Percentiles rank a stretch among this genome's conserved stretches.
These are phyloP conservation scores for Begonia masoniana DNA, from an alignment of 306 rosid genomes.

Conservation along the genomic window DNA sequence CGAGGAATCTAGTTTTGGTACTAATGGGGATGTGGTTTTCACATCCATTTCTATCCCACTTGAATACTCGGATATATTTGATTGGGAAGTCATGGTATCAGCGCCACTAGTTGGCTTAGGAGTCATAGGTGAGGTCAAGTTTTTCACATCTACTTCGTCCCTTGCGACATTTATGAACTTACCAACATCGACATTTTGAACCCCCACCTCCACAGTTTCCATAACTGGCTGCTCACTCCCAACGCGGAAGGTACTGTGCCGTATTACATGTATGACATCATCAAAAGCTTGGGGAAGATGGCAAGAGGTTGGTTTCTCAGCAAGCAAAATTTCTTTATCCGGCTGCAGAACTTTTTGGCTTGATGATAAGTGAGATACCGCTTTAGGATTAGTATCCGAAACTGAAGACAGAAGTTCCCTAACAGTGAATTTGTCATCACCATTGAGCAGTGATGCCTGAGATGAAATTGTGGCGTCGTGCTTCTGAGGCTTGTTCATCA, in stretches of 20 bases:
- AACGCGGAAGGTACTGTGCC: conserved; percentile 94
- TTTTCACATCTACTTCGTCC: conserved; percentile 64
- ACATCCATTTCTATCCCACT: conserved; percentile 33
- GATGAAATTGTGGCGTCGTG: conserved; percentile 23
- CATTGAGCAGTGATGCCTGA: conserved; percentile 22
- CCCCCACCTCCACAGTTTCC: conserved; percentile 82
- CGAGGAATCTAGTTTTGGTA: conserved; percentile 32
- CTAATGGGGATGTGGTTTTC: conserved; percentile 20
- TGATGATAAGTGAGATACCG: conserved; percentile 21
- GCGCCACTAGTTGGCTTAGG: conserved; percentile 40
- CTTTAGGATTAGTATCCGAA: conserved; percentile 30
- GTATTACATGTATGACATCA: conserved; percentile 85
- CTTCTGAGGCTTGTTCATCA: conserved; percentile 19
- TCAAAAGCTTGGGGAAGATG: conserved; percentile 87
- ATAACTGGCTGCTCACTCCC: conserved; percentile 72
- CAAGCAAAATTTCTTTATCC: conserved; percentile 34
- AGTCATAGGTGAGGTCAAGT: conserved; percentile 20
- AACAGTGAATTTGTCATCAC: conserved; percentile 75
- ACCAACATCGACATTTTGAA: conserved; percentile 76
- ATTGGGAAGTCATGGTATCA: conserved; percentile 33
- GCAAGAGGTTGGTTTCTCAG: conserved; percentile 40
- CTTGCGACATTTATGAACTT: conserved; percentile 55
- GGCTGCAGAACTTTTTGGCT: conserved; percentile 38
- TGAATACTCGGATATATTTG: conserved; percentile 33
- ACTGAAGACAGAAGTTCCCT: conserved; percentile 48